Evolutionary conservation across 441 rosid genomes (phyloP).

Genomic region (Manihot esculenta): DNA sequence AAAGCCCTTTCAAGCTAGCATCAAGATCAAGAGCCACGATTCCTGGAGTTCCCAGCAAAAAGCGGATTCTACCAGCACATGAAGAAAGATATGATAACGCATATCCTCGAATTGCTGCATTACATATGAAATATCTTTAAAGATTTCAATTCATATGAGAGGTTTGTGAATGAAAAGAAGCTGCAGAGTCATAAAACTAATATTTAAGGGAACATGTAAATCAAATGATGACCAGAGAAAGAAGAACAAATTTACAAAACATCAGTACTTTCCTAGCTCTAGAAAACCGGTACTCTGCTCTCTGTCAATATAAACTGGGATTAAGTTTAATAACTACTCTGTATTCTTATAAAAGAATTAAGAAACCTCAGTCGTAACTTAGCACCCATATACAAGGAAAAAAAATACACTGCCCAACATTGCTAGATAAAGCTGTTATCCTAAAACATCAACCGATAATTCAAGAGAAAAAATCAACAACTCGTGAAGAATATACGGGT

Average conservation of each 20-base stretch:
- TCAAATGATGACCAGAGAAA: not conserved
- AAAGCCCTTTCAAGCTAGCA: slow-evolving; percentile 81
- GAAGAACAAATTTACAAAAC: not conserved
- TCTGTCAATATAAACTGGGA: not conserved
- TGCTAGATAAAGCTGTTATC: not conserved
- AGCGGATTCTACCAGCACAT: slow-evolving; percentile 95
- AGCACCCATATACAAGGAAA: not conserved
- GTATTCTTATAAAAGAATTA: not conserved
- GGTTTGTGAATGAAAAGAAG: slow-evolving; percentile 15
- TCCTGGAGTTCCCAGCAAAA: slow-evolving; percentile 94
- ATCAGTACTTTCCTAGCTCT: not conserved
- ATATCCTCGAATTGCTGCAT: slow-evolving; percentile 98
- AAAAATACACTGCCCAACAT: not conserved
- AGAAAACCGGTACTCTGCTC: not conserved
- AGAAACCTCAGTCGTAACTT: not conserved
- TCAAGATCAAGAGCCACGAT: slow-evolving; percentile 99
- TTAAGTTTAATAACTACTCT: not conserved
- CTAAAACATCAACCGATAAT: not conserved
- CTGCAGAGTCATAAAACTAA: too few relatives aligned
- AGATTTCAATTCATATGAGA: slow-evolving; percentile 15
- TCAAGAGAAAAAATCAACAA: not conserved
- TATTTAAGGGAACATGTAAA: slow-evolving; percentile 2
- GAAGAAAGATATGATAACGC: slow-evolving; percentile 99
- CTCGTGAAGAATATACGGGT: not conserved
- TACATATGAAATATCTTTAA: slow-evolving; percentile 27